Evolutionary conservation across 2,329 filamentous ascomycete genomes (phyloP).

Genomic region (Cladosporium sp.): DNA sequence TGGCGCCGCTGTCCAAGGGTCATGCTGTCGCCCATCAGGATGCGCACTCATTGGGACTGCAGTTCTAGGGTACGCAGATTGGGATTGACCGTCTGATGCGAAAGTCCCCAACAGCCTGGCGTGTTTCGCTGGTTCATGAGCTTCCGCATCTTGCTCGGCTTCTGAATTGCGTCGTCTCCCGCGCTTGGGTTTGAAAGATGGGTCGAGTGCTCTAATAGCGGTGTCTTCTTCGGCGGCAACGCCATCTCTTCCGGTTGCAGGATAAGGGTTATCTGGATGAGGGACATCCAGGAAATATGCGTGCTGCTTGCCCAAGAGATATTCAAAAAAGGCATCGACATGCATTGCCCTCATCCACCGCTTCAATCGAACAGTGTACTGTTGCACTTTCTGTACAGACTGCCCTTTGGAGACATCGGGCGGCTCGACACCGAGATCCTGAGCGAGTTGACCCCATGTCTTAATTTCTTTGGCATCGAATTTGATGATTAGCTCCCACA

Average conservation of each 20-base stretch:
- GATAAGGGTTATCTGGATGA: slow-evolving; percentile 56
- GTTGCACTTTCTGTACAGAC: slow-evolving; percentile 88
- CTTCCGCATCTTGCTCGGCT: slow-evolving; percentile 25
- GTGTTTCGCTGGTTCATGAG: slow-evolving; percentile 13
- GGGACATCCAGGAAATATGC: slow-evolving; percentile 78
- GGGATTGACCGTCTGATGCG: slow-evolving; percentile 17
- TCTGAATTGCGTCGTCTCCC: slow-evolving; percentile 48
- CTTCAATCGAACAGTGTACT: slow-evolving; percentile 88
- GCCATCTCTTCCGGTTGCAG: slow-evolving; percentile 68
- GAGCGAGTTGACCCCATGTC: slow-evolving; percentile 85
- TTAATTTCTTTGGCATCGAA: slow-evolving; percentile 81
- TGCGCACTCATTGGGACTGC: slow-evolving; percentile 51
- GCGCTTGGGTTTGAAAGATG: slow-evolving; percentile 63
- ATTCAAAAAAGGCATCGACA: slow-evolving; percentile 91
- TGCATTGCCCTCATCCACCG: slow-evolving; percentile 98
- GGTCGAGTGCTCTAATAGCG: slow-evolving; percentile 76
- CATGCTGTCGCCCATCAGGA: slow-evolving; percentile 38
- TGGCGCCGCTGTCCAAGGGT: slow-evolving; percentile 44
- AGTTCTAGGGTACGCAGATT: slow-evolving; percentile 50
- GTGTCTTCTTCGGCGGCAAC: slow-evolving; percentile 85
- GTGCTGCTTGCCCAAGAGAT: slow-evolving; percentile 72
- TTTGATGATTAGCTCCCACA: slow-evolving; percentile 75
- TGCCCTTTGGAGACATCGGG: slow-evolving; percentile 72
- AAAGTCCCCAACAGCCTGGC: slow-evolving; percentile 27
- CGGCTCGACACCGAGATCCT: slow-evolving; percentile 82